Base-by-base conservation (phyloP, 805 yeast genomes). In the Metschnikowia koreensis region DNA sequence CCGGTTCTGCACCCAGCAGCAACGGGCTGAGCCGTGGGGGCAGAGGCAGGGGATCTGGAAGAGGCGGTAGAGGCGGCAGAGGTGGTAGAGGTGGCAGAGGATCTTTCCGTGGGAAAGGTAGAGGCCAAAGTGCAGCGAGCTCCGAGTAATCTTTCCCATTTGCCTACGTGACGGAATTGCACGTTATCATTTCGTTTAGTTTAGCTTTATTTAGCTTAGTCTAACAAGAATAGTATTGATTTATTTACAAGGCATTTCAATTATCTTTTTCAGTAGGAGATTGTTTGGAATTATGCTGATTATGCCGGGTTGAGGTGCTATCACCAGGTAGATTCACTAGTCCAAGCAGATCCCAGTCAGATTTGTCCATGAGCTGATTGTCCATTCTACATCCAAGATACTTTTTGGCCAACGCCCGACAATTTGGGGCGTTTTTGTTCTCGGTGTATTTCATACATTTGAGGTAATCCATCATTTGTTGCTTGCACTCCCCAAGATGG, bases 341-440 rank as follows among this genome's bases (percentile, higher is more conserved):
- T 3, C 79, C 79, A 36, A 74, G 60, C n/a, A 73, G 64, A 11
- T 71, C 76, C 79, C 78, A 74, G 27, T 68, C 73, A 6, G 72
- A 66, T 46, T 68, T 48, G 7, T 73, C 77, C 79, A 74, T 74
- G 38, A 73, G 60, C 55, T 70, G 70, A 56, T 90, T 77, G 31
- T 89, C 89, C 98, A 93, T 94, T 56, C 99, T 76, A 65, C 99
- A 93, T 38, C 82, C 79, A 48, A 93, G 71, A 64, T 93, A 93
- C 29, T 75, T 78, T 62, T 89, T 89, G 10, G 98, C 97, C 41
- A 92, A 71, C 0, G 84, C 64, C 41, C 98, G 75, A 68, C 99
- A 92, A 67, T 90, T 89, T n/a, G 91, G 87, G 4, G 97, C 93
- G 67, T 93, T 91, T 59, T 85, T 84, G 53, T 93, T 93, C 50